Evolutionary conservation across 1,284 basidiomycete genomes (phyloP).

Genomic region (Ganoderma lingzhi): DNA sequence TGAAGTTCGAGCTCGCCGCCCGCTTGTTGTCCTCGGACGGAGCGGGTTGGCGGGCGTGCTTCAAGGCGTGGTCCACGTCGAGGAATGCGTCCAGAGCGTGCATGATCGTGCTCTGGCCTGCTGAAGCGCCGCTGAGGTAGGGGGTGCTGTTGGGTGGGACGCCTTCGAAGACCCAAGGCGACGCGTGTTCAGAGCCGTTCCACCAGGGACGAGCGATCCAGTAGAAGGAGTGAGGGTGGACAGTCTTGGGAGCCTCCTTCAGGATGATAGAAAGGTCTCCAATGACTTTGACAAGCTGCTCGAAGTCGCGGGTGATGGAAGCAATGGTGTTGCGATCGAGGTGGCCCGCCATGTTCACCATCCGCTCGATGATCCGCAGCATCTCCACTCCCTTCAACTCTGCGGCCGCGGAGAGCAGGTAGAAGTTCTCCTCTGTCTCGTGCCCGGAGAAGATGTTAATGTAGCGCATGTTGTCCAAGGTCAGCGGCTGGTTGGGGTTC

Average conservation of each 20-base stretch:
- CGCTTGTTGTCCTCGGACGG: slow-evolving; percentile 71
- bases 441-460: slow-evolving; percentile 86
- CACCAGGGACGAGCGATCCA: slow-evolving; percentile 95
- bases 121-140: slow-evolving; percentile 88
- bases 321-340: slow-evolving; percentile 74
- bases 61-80: slow-evolving; percentile 85
- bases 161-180: slow-evolving; percentile 88
- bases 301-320: slow-evolving; percentile 79
- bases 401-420: slow-evolving; percentile 83
- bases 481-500: slow-evolving; percentile 60
- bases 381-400: slow-evolving; percentile 91
- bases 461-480: slow-evolving; percentile 71
- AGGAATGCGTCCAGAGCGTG: slow-evolving; percentile 85
- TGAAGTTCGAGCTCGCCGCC: slow-evolving; percentile 73
- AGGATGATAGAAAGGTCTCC: slow-evolving; percentile 78
- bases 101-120: slow-evolving; percentile 94
- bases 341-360: slow-evolving; percentile 74
- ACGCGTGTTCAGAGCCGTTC: slow-evolving; percentile 79
- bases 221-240: slow-evolving; percentile 92
- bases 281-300: slow-evolving; percentile 74
- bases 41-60: slow-evolving; percentile 72
- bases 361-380: slow-evolving; percentile 89
- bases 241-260: slow-evolving; percentile 73
- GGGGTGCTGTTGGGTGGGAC: slow-evolving; percentile 64
- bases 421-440: slow-evolving; percentile 89